Evolutionary conservation across 1,284 basidiomycete genomes (phyloP), one percentile per base, ranked within the genome.

Genomic region (Gomphus bonarii): DNA sequence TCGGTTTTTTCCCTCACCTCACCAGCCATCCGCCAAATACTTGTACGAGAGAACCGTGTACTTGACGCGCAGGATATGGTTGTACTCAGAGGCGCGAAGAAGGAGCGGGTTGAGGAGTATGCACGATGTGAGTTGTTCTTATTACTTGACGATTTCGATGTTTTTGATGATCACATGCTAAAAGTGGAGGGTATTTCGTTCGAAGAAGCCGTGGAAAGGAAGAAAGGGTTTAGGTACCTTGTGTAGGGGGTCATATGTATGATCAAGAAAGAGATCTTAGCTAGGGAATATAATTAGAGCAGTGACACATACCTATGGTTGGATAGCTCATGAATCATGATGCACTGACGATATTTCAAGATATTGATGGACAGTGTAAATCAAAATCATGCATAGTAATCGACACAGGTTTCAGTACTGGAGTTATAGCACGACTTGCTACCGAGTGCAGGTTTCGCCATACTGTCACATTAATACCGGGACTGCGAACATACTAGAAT

Each of bases 161-260:
- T 10, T 20, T n/a, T 52, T 16, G 35, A 10, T 38, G n/a, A 31
- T 12, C n/a, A 14, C 10, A 14, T 11, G 44, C 33, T 3, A 14
- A n/a, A 35, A 57, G 61, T 79, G 35, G 78, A 80, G 60, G 75
- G 75, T 8, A 70, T 79, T 25, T 74, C 73, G 0, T 76, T 78
- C 51, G 76, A 78, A 20, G 70, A 79, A 61, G 79, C 77, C 1
- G 69, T 79, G 65, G 69, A 72, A 58, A 70, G 71, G 57, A 69
- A 75, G 55, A 78, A 69, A 63, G 75, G 75, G 1, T 79, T 74
- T 66, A 67, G 75, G 46, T 78, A 75, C 64, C 62, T 77, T 54
- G 74, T 75, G 58, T 76, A 56, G 61, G 31, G 7, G 47, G n/a
- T n/a, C 31, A 10, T 10, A 10, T 33, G 4, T 33, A 33, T 33